These are phyloP conservation scores for Aristolochia contorta DNA, from an alignment of 164 flowering plant species.

Conservation along the genomic window DNA sequence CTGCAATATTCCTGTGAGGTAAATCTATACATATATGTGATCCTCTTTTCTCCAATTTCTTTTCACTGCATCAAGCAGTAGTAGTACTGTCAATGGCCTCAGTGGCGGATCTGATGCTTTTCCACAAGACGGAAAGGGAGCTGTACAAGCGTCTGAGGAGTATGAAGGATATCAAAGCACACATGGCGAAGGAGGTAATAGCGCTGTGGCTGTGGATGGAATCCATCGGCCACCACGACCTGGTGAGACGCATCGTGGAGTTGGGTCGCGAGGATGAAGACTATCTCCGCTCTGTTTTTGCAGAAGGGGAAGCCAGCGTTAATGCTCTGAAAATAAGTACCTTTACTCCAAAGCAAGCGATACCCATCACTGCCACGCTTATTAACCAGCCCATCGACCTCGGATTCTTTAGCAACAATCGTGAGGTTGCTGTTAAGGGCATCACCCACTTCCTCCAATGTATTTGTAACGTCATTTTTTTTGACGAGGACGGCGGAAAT, in stretches of 20 bases:
- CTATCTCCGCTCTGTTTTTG: background rate
- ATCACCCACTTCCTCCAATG: background rate
- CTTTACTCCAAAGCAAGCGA: background rate
- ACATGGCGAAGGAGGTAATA: background rate
- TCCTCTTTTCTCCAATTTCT: too few species aligned
- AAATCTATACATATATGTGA: too few species aligned
- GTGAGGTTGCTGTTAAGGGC: background rate
- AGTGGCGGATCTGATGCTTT: conserved; percentile 1
- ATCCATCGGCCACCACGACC: conserved; percentile 5
- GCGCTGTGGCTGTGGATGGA: conserved; percentile 11
- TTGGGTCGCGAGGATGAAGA: background rate
- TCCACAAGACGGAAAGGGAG: conserved; percentile 1
- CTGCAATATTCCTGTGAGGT: too few species aligned
- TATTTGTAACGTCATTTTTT: background rate
- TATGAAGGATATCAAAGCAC: background rate
- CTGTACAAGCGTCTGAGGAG: conserved; percentile 2
- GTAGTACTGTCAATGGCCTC: background rate
- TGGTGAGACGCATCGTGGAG: background rate
- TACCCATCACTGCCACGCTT: conserved; percentile 3
- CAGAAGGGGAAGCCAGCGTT: conserved; percentile 1
- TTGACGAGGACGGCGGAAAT: background rate
- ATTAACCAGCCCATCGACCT: conserved; percentile 6
- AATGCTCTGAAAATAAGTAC: background rate
- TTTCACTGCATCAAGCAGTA: background rate
- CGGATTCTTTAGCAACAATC: background rate